Conservation (phyloP, 2,329 filamentous ascomycete genomes). For the Ophiostoma australiae region DNA sequence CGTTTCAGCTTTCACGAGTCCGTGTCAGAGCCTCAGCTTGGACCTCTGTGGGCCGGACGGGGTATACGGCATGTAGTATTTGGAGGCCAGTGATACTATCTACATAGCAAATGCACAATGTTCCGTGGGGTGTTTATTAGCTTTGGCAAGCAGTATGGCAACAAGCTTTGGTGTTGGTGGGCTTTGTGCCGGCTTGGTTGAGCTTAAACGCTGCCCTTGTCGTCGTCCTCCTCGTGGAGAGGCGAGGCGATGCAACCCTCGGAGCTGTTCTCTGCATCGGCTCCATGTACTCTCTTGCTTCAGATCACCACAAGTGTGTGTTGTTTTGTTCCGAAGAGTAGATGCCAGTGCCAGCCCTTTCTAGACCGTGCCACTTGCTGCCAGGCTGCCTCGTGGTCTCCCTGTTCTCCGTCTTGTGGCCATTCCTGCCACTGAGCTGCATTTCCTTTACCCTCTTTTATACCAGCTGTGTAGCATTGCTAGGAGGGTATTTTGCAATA, state of each 20-base stretch:
- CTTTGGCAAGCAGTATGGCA: not conserved
- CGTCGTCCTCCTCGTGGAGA: conserved; percentile 4
- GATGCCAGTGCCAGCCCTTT: not conserved
- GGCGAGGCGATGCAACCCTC: conserved; percentile 1
- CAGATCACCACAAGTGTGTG: no score
- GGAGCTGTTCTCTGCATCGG: not conserved
- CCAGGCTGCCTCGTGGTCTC: not conserved
- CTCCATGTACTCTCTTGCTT: not conserved
- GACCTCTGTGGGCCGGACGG: conserved; percentile 15
- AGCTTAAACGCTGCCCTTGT: conserved; percentile 9
- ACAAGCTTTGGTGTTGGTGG: not conserved
- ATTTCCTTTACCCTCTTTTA: not conserved
- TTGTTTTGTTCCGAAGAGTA: no score
- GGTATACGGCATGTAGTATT: not conserved
- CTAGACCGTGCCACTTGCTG: conserved; percentile 1
- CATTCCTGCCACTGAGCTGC: not conserved
- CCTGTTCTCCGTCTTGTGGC: not conserved
- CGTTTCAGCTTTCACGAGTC: conserved; percentile 29
- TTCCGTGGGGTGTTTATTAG: not conserved
- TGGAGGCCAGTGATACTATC: not conserved
- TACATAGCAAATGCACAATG: not conserved
- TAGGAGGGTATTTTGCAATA: not conserved
- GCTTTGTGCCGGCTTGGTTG: not conserved
- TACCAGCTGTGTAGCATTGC: no score
- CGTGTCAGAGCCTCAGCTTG: conserved; percentile 28